Conservation (phyloP, 148 eudicot species). For the Limonium bicolor region DNA sequence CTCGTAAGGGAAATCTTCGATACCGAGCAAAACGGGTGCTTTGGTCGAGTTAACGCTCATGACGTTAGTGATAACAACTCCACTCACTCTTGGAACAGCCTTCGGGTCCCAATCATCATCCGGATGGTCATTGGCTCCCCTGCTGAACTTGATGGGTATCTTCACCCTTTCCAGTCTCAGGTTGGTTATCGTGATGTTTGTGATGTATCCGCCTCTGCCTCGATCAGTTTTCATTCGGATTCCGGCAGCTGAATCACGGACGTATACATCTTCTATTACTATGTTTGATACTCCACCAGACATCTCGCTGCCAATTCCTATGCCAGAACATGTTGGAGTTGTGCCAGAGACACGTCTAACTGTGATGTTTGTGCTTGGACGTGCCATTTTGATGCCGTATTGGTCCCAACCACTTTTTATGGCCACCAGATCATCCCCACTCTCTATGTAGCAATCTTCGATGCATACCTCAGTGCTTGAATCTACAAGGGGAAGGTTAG, state of each 20-base stretch:
- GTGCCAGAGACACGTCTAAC: conserved; percentile 77
- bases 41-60: conserved; percentile 41
- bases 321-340: conserved; percentile 91
- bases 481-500: conserved; percentile 23
- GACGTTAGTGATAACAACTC: conserved; percentile 47
- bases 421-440: conserved; percentile 96
- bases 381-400: conserved; percentile 58
- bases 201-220: conserved; percentile 83
- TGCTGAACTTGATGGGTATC: conserved; percentile 76
- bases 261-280: conserved; percentile 33
- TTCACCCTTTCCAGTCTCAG: conserved; percentile 64
- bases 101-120: conserved; percentile 68
- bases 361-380: conserved; percentile 73
- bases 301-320: conserved; percentile 98
- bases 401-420: conserved; percentile 97
- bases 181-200: conserved; percentile 49
- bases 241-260: conserved; percentile 75
- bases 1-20: conserved; percentile 53
- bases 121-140: conserved; percentile 93
- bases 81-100: conserved; percentile 54
- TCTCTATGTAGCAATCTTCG: conserved; percentile 95
- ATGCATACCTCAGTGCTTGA: conserved; percentile 82
- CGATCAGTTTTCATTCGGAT: conserved; percentile 67
- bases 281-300: conserved; percentile 72
- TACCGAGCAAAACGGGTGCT: conserved; percentile 63